Evolutionary conservation across 148 eudicot species (phyloP), one percentile per base, ranked within the genome.

Genomic region (Rhododendron ovatum): DNA sequence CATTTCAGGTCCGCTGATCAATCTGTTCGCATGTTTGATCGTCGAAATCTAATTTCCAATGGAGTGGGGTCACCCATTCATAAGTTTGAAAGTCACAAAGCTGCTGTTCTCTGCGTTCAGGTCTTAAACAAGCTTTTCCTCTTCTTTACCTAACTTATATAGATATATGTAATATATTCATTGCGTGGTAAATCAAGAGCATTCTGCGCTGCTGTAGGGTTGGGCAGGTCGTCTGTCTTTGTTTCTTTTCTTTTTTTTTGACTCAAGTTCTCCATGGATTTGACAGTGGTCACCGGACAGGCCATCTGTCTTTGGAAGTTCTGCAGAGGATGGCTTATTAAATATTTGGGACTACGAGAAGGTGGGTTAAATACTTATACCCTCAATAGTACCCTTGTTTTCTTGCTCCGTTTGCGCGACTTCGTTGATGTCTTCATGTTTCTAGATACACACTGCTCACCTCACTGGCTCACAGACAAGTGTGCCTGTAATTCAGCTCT

Each of bases 51-150:
- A 84, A 89, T 91, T 85, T 86, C 94, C 81, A 87, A 74, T 84
- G 95, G 96, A 88, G 90, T 92, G 84, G 97, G 96, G 43, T 89
- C 93, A 24, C 96, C 96, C 69, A 89, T 96, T 69, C 89, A 96
- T 90, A 96, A 91, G 89, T 95, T 96, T 91, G 97, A 93, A 92
- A 96, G 95, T 83, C 99, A 96, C 82, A 91, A 88, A 87, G 97
- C 97, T 67, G 96, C 97, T 85, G 99, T 96, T 86, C 99, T 96
- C 22, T 96, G 97, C 81, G 99, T 95, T 84, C 99, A 96, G 97
- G 98, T 95, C 85, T 37, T 67, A 67, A 7, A 74, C 63, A n/a
- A 71, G 33, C 84, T 59, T 77, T 14, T 80, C 6, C 8, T 71
- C 17, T 86, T 50, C 47, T 61, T 39, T 17, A 10, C 47, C 84